phyloP scores from a whole-genome alignment of 352 stramenopile genomes.

The Phytophthora colocasiae region DNA sequence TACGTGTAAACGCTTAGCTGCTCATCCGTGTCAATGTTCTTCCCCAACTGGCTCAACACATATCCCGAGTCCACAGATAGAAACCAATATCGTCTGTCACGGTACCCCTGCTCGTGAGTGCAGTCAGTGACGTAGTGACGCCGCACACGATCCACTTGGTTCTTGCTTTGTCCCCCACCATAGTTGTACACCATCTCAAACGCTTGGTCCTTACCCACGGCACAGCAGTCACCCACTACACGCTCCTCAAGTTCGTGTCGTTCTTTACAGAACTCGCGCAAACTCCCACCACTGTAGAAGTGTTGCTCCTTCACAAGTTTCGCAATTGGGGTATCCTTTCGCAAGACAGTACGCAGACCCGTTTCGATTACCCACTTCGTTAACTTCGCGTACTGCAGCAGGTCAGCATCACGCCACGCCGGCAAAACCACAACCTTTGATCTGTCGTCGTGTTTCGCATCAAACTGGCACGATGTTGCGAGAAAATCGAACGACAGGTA shows the following conservation, averaged over 20 bases:
- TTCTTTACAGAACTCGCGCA: not conserved
- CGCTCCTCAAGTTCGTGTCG: not conserved
- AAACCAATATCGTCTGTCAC: not conserved
- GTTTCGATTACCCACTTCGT: not conserved
- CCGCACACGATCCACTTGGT: not conserved
- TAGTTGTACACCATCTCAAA: not conserved
- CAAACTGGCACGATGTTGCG: slow-evolving; percentile 32
- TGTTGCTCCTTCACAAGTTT: not conserved
- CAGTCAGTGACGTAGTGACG: not conserved
- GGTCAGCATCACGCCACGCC: slow-evolving; percentile 22
- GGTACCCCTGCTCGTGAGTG: not conserved
- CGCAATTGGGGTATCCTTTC: not conserved
- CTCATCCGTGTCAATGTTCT: not conserved
- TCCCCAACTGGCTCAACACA: not conserved
- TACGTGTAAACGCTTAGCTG: not conserved
- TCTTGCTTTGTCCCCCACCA: not conserved
- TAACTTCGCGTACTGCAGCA: not conserved
- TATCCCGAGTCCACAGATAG: not conserved
- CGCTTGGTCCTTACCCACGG: not conserved
- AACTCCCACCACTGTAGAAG: not conserved
- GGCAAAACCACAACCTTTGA: slow-evolving; percentile 31
- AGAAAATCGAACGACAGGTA: slow-evolving; percentile 17
- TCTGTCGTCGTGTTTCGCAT: slow-evolving; percentile 26
- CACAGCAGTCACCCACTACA: not conserved
- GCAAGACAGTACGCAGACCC: not conserved